Base-by-base conservation (phyloP, 306 rosid species). In the Casuarina cunninghamiana region DNA sequence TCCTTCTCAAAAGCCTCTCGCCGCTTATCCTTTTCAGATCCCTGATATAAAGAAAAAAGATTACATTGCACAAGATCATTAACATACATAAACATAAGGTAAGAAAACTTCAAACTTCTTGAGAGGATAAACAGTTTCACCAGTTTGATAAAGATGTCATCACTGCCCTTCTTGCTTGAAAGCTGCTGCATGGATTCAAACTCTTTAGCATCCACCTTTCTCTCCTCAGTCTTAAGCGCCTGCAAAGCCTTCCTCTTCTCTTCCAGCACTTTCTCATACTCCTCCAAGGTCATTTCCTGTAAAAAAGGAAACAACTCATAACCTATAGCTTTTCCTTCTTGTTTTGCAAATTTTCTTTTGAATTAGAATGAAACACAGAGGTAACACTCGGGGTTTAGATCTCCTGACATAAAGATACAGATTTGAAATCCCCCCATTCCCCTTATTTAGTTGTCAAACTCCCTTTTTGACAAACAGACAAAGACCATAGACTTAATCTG, bases 211-310 rank as follows among this genome's bases (percentile, higher is more conserved):
- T 95, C 99, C 74, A 95, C 97, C 84, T 95, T 95, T 84, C 99
- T 86, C 75, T 84, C 91, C 84, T 91, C 96, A 67, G 91, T 78
- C 85, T 88, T 95, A n/a, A 78, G 89, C n/a, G 88, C 85, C 73
- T 79, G 88, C 62, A 93, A 72, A 51, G 97, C 94, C 84, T 88
- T 92, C 87, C 99, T 85, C 85, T 86, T 95, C 82, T 90, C 99
- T 78, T 91, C 96, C 77, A 86, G 80, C 74, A 95, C 83, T 75
- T 95, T 95, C 83, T 95, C 90, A 80, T 93, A 95, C 84, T 95
- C 99, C 84, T 91, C 99, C 83, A 95, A 79, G 6, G 99, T 95
- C 99, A 95, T 95, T 77, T 95, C 97, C 99, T 95, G 46, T 58
- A 72, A 82, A 41, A 69, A 49, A 67, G 37, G 53, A 75, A 42